These are phyloP conservation scores for Naganishia sp. DNA, from an alignment of 1,284 basidiomycete species.

Conservation along the genomic window DNA sequence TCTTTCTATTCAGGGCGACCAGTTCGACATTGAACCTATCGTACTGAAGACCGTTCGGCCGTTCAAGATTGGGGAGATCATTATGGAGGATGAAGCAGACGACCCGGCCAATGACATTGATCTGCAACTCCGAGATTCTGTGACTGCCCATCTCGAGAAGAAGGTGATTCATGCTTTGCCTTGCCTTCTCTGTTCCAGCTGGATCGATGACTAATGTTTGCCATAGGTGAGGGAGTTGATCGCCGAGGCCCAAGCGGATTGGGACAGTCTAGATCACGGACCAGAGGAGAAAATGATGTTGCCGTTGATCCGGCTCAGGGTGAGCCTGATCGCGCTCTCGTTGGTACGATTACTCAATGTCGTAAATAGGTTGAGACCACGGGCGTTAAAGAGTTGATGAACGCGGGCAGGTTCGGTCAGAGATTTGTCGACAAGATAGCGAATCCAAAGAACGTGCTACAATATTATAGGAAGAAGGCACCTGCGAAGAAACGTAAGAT, in stretches of 20 bases:
- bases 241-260: constrained; percentile 69
- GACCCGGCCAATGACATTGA: constrained; percentile 66
- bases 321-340: constrained; percentile 40
- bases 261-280: constrained; percentile 71
- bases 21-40: constrained; percentile 82
- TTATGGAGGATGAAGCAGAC: constrained; percentile 72
- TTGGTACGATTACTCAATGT: neutral
- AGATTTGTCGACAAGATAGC: constrained; percentile 89
- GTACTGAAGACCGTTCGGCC: constrained; percentile 88
- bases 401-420: constrained; percentile 94
- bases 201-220: neutral
- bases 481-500: constrained; percentile 52
- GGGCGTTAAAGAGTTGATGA: constrained; percentile 82
- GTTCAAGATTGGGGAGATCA: constrained; percentile 86
- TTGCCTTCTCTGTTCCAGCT: neutral
- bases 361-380: constrained; percentile 79
- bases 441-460: constrained; percentile 88
- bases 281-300: constrained; percentile 69
- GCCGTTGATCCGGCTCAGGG: constrained; percentile 85
- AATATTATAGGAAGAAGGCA: constrained; percentile 84
- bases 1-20: constrained; percentile 78
- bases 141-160: constrained; percentile 73
- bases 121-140: constrained; percentile 73
- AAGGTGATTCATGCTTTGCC: constrained; percentile 56
- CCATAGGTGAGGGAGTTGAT: constrained; percentile 76